phyloP scores from a whole-genome alignment of 805 yeast genomes.

The Sugiyamaella boreocaroliniensis region DNA sequence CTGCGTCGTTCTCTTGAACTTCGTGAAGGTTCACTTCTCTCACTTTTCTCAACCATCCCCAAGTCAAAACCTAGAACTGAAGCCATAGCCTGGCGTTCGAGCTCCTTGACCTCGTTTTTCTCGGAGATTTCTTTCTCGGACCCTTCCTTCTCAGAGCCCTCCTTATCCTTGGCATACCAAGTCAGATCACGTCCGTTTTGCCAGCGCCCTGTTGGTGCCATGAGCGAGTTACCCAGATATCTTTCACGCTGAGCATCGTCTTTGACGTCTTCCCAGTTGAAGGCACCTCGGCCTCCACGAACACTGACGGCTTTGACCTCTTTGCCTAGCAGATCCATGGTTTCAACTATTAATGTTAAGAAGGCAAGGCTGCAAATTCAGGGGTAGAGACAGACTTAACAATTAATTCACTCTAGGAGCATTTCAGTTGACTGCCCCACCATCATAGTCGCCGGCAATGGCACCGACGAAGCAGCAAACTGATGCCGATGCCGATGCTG shows the following conservation, averaged over 20 bases:
- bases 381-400: too few species aligned
- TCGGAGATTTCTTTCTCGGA: background rate
- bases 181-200: conserved; percentile 17
- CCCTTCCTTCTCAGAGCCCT: too few species aligned
- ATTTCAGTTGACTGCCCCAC: too few species aligned
- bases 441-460: too few species aligned
- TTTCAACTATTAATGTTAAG: background rate
- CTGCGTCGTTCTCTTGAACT: background rate
- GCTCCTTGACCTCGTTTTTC: conserved; percentile 5
- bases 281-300: conserved; percentile 12
- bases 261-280: conserved; percentile 25
- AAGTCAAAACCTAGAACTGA: conserved; percentile 4
- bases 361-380: background rate
- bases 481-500: too few species aligned
- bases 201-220: conserved; percentile 27
- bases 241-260: conserved; percentile 22
- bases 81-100: conserved; percentile 8
- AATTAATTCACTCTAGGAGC: too few species aligned
- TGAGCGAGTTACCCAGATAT: conserved; percentile 25
- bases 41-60: background rate
- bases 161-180: conserved; percentile 24
- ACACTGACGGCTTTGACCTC: conserved; percentile 6
- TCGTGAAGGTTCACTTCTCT: background rate
- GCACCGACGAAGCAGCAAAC: too few species aligned
- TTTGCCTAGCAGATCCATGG: conserved; percentile 10